phyloP scores from a whole-genome alignment of 768 basidiomycete species.

The Tulasnella sp. region DNA sequence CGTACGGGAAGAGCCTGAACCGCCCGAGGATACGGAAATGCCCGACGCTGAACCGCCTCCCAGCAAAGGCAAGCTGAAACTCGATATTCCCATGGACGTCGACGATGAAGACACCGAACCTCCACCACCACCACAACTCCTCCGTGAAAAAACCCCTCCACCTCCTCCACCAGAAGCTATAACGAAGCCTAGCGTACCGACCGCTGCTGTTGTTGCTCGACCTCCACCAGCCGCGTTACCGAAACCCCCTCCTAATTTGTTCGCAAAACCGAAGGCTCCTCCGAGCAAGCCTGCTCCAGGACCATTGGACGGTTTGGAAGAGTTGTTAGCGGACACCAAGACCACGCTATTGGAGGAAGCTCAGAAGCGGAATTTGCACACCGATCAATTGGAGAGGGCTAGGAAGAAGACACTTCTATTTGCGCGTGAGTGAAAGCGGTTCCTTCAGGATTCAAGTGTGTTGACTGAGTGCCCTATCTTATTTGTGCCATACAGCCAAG shows the following conservation, averaged over 20 bases:
- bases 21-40: background rate
- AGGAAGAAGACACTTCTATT: conserved; percentile 44
- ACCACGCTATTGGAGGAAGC: conserved; percentile 20
- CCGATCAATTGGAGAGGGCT: conserved; percentile 54
- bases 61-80: background rate
- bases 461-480: conserved; percentile 49
- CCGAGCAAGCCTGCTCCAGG: conserved; percentile 1
- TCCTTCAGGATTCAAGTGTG: conserved; percentile 55
- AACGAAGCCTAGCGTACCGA: conserved; percentile 57
- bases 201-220: conserved; percentile 41
- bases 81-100: background rate
- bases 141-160: conserved; percentile 1
- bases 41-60: conserved; percentile 36
- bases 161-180: background rate
- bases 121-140: background rate
- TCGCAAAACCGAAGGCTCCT: background rate
- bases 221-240: conserved; percentile 8
- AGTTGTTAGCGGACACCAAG: conserved; percentile 10
- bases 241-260: conserved; percentile 16
- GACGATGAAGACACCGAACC: conserved; percentile 1
- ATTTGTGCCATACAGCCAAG: conserved; percentile 39
- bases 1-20: conserved; percentile 12
- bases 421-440: conserved; percentile 60
- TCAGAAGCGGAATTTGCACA: background rate
- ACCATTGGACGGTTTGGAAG: conserved; percentile 10